Percentiles rank a stretch among this genome's conserved stretches.
Conservation (phyloP, 176 grass and related monocot species). For the Eremochloa ophiuroides region DNA sequence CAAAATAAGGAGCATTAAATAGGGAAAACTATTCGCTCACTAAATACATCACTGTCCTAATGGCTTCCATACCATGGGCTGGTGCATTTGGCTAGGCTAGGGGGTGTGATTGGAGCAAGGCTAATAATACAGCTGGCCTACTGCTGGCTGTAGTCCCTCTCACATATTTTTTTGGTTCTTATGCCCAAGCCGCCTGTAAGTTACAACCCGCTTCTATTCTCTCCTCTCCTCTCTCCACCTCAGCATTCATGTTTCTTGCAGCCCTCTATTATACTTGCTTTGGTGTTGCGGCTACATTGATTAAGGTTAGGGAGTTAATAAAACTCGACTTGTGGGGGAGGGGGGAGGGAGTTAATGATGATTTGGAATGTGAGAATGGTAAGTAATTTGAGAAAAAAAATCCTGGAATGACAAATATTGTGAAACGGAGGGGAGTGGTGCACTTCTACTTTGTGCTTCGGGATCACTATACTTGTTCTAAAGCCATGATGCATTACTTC, state of each 20-base stretch:
- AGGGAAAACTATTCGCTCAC: background rate
- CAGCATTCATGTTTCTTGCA: too few relatives aligned
- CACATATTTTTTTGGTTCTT: too few relatives aligned
- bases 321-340: background rate
- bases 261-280: too few relatives aligned
- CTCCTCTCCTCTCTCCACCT: too few relatives aligned
- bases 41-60: background rate
- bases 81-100: background rate
- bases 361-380: background rate
- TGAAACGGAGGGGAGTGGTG: background rate
- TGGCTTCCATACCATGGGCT: background rate
- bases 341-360: background rate
- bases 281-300: background rate
- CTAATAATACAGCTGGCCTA: too few relatives aligned
- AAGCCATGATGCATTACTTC: constrained; percentile 14
- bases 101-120: background rate
- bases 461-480: background rate
- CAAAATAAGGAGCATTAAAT: background rate
- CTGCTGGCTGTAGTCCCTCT: too few relatives aligned
- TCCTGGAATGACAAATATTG: background rate
- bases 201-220: too few relatives aligned
- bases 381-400: background rate
- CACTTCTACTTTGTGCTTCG: background rate
- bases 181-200: too few relatives aligned
- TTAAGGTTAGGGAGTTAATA: background rate